These are phyloP conservation scores for Aureobasidium vineae DNA, from an alignment of 2,329 filamentous ascomycete species.

Conservation along the genomic window DNA sequence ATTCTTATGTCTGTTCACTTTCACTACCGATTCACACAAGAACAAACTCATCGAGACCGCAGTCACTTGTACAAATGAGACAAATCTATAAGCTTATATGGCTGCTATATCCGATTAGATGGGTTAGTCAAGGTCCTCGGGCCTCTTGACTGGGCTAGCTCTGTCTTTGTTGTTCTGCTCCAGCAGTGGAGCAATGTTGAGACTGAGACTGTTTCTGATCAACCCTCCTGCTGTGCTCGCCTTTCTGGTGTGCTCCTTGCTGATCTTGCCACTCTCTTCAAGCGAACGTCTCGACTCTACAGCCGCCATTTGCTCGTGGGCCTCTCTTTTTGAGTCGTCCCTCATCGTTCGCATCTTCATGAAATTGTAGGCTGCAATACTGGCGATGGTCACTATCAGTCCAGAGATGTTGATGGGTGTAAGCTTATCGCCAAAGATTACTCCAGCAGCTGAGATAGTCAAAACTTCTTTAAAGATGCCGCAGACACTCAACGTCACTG, in stretches of 20 bases:
- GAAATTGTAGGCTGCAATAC: constrained; percentile 89
- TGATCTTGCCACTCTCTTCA: constrained; percentile 28
- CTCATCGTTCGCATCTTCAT: constrained; percentile 92
- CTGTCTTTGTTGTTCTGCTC: constrained; percentile 28
- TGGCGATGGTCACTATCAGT: constrained; percentile 79
- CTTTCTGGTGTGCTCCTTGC: constrained; percentile 27
- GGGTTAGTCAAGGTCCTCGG: constrained; percentile 46
- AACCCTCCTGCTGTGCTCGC: constrained; percentile 37
- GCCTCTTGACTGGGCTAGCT: constrained; percentile 47
- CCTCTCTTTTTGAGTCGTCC: constrained; percentile 61
- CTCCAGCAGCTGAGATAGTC: constrained; percentile 82
- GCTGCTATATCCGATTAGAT: background rate
- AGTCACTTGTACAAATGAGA: constrained; percentile 13
- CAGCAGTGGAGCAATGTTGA: constrained; percentile 35
- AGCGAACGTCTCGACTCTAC: constrained; percentile 39
- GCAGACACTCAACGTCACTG: constrained; percentile 93
- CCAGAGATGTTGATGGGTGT: constrained; percentile 86
- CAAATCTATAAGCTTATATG: background rate
- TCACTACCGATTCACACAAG: background rate
- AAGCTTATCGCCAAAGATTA: constrained; percentile 85
- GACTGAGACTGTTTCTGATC: constrained; percentile 41
- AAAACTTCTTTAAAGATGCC: constrained; percentile 99
- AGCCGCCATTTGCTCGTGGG: constrained; percentile 42
- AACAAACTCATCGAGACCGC: background rate
- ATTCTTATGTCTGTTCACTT: background rate